These are phyloP conservation scores for Saccharomyces hybrid DNA, from an alignment of 1,139 yeast species.

Conservation along the genomic window DNA sequence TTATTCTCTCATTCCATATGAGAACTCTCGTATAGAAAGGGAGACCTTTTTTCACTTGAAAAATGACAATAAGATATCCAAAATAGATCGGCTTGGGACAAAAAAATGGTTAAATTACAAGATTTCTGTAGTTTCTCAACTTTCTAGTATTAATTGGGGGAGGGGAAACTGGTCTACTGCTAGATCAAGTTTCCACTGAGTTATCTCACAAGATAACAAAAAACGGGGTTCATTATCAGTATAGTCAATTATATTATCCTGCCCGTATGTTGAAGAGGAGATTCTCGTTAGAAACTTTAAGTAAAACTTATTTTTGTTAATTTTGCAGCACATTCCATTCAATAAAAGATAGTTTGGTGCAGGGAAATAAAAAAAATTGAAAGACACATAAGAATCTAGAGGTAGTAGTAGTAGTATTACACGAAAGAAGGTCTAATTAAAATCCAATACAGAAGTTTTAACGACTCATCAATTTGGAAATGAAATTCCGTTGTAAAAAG, in stretches of 20 bases:
- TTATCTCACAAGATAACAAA: background rate
- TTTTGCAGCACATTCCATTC: background rate
- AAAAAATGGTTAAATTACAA: background rate
- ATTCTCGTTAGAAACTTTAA: background rate
- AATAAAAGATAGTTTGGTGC: constrained; percentile 5
- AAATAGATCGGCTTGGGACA: constrained; percentile 7
- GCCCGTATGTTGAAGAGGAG: background rate
- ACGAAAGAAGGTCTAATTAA: constrained; percentile 17
- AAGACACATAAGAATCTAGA: constrained; percentile 10
- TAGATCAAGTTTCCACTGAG: background rate
- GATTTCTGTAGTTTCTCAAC: background rate
- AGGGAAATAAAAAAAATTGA: constrained; percentile 7
- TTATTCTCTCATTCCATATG: background rate
- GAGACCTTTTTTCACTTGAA: constrained; percentile 9
- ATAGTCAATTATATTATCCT: background rate
- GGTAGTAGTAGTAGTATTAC: constrained; percentile 14
- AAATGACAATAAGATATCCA: constrained; percentile 18
- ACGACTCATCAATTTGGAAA: background rate
- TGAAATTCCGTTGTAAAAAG: background rate
- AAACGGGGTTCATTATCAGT: background rate
- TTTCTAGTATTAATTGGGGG: background rate
- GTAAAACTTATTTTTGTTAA: background rate
- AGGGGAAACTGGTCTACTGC: background rate
- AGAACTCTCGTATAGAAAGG: constrained; percentile 1
- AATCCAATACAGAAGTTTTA: constrained; percentile 24